phyloP scores from a whole-genome alignment of 371 early-diverging fungal genomes.

The Syncephalis fuscata region DNA sequence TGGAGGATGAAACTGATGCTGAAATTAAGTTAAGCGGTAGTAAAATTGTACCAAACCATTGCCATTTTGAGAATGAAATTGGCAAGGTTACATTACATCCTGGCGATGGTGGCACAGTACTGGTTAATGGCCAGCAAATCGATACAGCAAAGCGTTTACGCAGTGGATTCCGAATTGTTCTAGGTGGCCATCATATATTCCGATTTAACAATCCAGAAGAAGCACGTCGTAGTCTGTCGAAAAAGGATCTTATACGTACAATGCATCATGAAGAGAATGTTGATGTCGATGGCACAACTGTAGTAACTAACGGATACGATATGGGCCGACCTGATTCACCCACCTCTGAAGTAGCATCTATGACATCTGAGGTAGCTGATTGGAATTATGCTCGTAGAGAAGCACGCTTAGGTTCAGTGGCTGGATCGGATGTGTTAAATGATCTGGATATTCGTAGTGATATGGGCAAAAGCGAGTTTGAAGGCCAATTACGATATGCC shows the following conservation, averaged over 20 bases:
- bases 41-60: conserved; percentile 53
- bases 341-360: conserved; percentile 24
- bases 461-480: conserved; percentile 15
- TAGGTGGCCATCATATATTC: conserved; percentile 72
- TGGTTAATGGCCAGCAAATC: conserved; percentile 64
- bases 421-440: conserved; percentile 33
- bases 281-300: background rate
- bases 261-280: conserved; percentile 7
- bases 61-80: conserved; percentile 50
- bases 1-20: conserved; percentile 22
- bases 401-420: conserved; percentile 22
- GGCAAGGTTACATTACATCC: conserved; percentile 48
- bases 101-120: conserved; percentile 28
- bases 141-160: conserved; percentile 32
- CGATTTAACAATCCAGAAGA: conserved; percentile 78
- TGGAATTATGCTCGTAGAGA: conserved; percentile 68
- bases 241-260: conserved; percentile 1
- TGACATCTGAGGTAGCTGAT: conserved; percentile 42
- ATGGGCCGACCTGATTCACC: conserved; percentile 32
- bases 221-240: conserved; percentile 32
- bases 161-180: conserved; percentile 64
- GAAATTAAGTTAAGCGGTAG: conserved; percentile 60
- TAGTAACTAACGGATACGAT: conserved; percentile 7
- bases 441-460: conserved; percentile 20
- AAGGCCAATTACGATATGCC: conserved; percentile 30